Evolutionary conservation across 2,329 filamentous ascomycete species (phyloP).

Genomic region (Exophiala viscosa): DNA sequence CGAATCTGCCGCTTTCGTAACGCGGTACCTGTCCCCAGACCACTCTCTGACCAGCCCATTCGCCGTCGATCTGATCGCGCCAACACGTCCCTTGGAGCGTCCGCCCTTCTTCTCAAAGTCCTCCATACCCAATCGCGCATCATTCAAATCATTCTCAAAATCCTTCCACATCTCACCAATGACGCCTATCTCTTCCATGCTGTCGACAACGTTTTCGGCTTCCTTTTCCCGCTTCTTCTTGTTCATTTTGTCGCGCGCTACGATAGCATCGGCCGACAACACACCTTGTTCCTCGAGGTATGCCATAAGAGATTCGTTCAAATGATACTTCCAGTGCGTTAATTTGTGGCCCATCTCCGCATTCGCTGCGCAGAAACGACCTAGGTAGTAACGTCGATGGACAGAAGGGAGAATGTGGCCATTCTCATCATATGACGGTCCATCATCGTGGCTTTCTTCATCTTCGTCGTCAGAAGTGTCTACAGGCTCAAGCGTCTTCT

Average conservation of each 20-base stretch:
- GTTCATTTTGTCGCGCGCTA: conserved; percentile 60
- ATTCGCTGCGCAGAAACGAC: conserved; percentile 58
- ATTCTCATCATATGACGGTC: conserved; percentile 42
- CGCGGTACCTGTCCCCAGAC: conserved; percentile 6
- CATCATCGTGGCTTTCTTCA: conserved; percentile 40
- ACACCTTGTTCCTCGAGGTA: conserved; percentile 59
- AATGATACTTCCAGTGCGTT: conserved; percentile 70
- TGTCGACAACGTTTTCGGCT: conserved; percentile 61
- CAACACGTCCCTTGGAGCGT: conserved; percentile 21
- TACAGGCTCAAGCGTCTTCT: conserved; percentile 63
- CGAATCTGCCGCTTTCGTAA: conserved; percentile 6
- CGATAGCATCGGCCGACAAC: conserved; percentile 55
- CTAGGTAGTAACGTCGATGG: conserved; percentile 50
- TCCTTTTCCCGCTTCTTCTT: conserved; percentile 56
- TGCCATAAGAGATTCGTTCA: conserved; percentile 68
- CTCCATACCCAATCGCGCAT: conserved; percentile 51
- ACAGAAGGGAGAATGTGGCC: conserved; percentile 46
- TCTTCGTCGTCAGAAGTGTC: conserved; percentile 39
- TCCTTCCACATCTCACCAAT: conserved; percentile 61
- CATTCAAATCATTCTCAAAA: conserved; percentile 61
- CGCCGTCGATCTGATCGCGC: conserved; percentile 13
- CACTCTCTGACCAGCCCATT: conserved; percentile 13
- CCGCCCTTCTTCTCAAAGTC: conserved; percentile 24
- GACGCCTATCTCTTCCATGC: conserved; percentile 59
- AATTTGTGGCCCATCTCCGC: conserved; percentile 68